Base-by-base conservation (phyloP, 208 protist genomes). In the Trichomonas gallinae region DNA sequence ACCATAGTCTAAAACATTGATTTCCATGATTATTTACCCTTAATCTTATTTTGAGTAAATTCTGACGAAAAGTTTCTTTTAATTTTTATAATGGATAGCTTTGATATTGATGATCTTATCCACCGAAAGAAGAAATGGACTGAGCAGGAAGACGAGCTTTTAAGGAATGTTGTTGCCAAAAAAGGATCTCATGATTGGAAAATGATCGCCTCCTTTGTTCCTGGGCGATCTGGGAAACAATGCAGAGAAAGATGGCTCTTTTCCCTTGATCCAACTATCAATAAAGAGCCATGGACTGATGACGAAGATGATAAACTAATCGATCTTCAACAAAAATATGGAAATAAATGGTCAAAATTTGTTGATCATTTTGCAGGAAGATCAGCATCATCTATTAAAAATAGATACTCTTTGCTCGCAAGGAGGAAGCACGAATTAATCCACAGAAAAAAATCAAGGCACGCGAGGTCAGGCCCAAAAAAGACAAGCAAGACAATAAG, bases 321-420 rank as follows among this genome's bases (percentile, higher is more conserved):
- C 3, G n/a, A 48, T 15, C 17, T 93, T 23, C 44, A 51, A 36
- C 0, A 10, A 6, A 42, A 93, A 51, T 48, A 38, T 93, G 87
- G 87, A 51, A 93, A 93, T 38, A 93, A 93, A 93, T 93, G 87
- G 87, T 23, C 34, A 38, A 93, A 48, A 93, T 49, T 93, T 40
- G 42, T 42, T 1, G n/a, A 21, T 38, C 9, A 49, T 10, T 10
- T 93, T 2, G 17, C 9, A 15, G 87, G 36, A 48, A 48, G 87
- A 17, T 58, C 87, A 17, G 87, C 31, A 49, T 49, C n/a, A 13
- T 15, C 15, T 2, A 38, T 93, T 17, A 93, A 93, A 51, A 93
- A 93, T 38, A 23, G 87, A 31, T 72, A 72, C 58, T n/a, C 21
- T n/a, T 72, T 72, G 26, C 58, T 72, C 11, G 46, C 46, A 13